Conservation (phyloP, 78 protist species). For the Goniomonas avonlea region DNA sequence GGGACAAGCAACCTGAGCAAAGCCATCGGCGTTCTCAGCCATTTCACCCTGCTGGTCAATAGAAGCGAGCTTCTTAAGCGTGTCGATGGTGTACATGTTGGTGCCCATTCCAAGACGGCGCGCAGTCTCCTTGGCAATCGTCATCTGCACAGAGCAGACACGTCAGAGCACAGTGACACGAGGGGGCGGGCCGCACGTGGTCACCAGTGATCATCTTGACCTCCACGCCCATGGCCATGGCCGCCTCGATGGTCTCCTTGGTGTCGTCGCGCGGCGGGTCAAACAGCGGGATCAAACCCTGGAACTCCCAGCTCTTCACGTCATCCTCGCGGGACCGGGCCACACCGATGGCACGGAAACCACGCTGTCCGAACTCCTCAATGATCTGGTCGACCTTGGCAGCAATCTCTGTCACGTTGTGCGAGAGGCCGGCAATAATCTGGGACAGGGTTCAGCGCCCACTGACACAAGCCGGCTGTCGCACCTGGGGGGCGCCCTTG, state of each 20-base stretch:
- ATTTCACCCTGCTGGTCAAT: slow-evolving; percentile 21
- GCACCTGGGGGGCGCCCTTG: background rate
- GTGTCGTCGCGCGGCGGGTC: slow-evolving; percentile 88
- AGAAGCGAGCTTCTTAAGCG: no score
- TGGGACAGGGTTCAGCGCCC: no score
- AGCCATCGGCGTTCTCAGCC: slow-evolving; percentile 73
- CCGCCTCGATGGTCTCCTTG: slow-evolving; percentile 49
- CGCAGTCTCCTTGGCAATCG: slow-evolving; percentile 67
- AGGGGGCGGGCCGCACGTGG: slow-evolving; percentile 46
- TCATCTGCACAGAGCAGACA: background rate
- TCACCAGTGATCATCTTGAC: slow-evolving; percentile 94
- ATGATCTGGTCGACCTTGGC: no score
- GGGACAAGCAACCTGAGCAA: slow-evolving; percentile 44
- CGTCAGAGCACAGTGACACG: background rate
- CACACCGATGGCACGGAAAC: slow-evolving; percentile 69
- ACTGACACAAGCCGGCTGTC: no score
- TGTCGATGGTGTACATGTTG: background rate
- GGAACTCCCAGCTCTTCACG: slow-evolving; percentile 47
- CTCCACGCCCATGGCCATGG: slow-evolving; percentile 57
- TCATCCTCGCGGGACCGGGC: slow-evolving; percentile 10
- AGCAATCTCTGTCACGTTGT: no score
- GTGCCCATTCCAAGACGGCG: slow-evolving; percentile 40
- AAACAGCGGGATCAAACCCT: slow-evolving; percentile 68
- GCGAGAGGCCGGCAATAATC: no score
- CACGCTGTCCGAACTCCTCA: slow-evolving; percentile 58